Conservation (phyloP, 2,329 filamentous ascomycete species). For the Colletotrichum lindemuthianum region DNA sequence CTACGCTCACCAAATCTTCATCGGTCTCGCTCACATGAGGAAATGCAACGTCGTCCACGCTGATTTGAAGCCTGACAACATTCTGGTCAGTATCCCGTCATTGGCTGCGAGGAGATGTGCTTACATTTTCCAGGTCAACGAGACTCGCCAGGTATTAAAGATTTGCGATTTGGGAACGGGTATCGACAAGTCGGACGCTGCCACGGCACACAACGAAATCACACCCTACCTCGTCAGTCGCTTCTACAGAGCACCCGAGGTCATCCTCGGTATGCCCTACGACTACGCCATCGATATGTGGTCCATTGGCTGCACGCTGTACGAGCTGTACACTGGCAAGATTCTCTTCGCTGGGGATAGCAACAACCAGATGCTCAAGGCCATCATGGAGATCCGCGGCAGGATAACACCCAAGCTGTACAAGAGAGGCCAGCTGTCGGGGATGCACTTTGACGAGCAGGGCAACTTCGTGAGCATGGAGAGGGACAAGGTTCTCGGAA, state of each 20-base stretch:
- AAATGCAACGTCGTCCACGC: slow-evolving; percentile 95
- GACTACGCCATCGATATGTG: slow-evolving; percentile 96
- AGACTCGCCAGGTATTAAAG: slow-evolving; percentile 85
- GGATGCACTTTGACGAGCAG: slow-evolving; percentile 84
- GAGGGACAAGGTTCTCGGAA: slow-evolving; percentile 86
- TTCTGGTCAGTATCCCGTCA: slow-evolving; percentile 69
- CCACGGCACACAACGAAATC: slow-evolving; percentile 79
- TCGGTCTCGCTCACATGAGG: slow-evolving; percentile 86
- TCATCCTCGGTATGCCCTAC: slow-evolving; percentile 96
- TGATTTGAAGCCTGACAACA: slow-evolving; percentile 97
- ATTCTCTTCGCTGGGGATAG: slow-evolving; percentile 94
- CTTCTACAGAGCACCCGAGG: slow-evolving; percentile 96
- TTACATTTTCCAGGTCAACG: slow-evolving; percentile 70
- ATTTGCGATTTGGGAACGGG: slow-evolving; percentile 98
- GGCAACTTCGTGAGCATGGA: slow-evolving; percentile 88
- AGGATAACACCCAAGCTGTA: slow-evolving; percentile 91
- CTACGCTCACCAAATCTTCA: slow-evolving; percentile 94
- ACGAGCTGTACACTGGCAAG: slow-evolving; percentile 96
- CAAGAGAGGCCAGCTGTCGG: slow-evolving; percentile 80
- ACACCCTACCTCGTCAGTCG: slow-evolving; percentile 96
- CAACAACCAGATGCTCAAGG: slow-evolving; percentile 98
- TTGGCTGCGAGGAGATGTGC: background rate
- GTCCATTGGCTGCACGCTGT: slow-evolving; percentile 97
- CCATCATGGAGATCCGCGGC: slow-evolving; percentile 95
- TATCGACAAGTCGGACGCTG: slow-evolving; percentile 83